Evolutionary conservation across 371 early-diverging fungal species (phyloP), one percentile per base, ranked within the genome.

Genomic region (Conidiobolus incongruus): DNA sequence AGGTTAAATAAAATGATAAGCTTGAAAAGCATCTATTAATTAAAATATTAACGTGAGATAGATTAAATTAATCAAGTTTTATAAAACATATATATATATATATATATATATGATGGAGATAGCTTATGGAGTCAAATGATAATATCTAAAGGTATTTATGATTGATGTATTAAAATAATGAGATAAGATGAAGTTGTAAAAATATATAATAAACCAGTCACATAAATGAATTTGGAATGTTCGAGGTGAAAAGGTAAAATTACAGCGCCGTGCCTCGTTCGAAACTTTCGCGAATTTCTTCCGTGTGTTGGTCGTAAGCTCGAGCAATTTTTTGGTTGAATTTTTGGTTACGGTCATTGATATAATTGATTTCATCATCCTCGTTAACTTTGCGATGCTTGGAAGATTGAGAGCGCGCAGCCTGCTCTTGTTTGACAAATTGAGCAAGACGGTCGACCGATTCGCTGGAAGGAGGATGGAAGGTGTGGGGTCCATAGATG

Each of bases 321-420:
- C 94, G 62, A 32, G 83, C 59, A 60, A 92, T 81, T 69, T 90
- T 91, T 51, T 81, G 77, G 73, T 93, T 93, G 64, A 93, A 95
- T 17, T 77, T 68, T 48, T 77, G 80, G 57, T 95, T 95, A 60
- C 84, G 69, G 45, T 93, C 90, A 54, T 93, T 93, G 66, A 95
- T 93, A 60, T 85, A 92, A 15, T 88, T 83, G 46, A 95, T 82
- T 45, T 86, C 87, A 21, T 82, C 92, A 36, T 74, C 78, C 28
- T 76, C 75, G 48, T 74, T 65, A 45, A 65, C 58, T 35, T 78
- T 70, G 47, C 77, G 70, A 49, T 77, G 64, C 33, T 69, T 67
- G 39, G 77, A 77, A 51, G 73, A 74, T 34, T 72, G 72, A 22
- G 65, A 62, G 23, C 85, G 69, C 28, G 50, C 29, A 19, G 55